phyloP scores from a whole-genome alignment of 163 green algal genomes.

The Chloroidium sp. region DNA sequence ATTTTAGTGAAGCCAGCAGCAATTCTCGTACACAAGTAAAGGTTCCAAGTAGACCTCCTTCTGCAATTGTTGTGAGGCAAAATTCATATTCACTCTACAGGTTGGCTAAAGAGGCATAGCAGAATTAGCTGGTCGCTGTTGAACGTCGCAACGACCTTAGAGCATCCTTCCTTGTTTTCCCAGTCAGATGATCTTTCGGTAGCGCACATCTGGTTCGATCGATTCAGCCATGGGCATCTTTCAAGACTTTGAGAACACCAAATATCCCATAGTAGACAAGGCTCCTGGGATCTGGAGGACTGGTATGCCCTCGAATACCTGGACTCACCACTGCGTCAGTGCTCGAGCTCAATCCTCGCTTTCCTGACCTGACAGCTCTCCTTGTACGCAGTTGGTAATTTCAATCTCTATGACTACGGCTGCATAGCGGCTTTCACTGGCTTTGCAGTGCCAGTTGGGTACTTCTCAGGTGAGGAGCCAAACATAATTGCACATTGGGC shows the following conservation, averaged over 20 bases:
- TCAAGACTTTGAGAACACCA: slow-evolving; percentile 29
- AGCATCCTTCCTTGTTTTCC: neutral
- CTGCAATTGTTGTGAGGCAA: too few species aligned
- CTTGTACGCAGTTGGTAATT: slow-evolving; percentile 32
- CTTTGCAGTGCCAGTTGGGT: slow-evolving; percentile 27
- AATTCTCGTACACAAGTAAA: too few species aligned
- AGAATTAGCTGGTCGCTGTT: neutral
- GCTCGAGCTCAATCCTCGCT: neutral
- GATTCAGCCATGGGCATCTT: slow-evolving; percentile 29
- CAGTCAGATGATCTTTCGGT: neutral
- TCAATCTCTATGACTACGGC: slow-evolving; percentile 29
- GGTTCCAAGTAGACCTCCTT: neutral
- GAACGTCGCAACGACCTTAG: neutral
- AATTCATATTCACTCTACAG: neutral
- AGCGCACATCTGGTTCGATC: neutral
- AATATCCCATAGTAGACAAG: slow-evolving; percentile 43
- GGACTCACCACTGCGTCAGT: neutral
- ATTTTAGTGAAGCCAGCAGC: too few species aligned
- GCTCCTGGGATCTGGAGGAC: slow-evolving; percentile 38
- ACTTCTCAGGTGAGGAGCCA: slow-evolving; percentile 15
- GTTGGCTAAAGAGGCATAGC: neutral
- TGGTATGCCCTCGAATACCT: slow-evolving; percentile 15
- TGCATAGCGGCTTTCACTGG: slow-evolving; percentile 8
- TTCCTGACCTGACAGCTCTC: neutral
- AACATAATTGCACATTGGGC: neutral